These are phyloP conservation scores for Neurospora sublineolata DNA, from an alignment of 495 filamentous ascomycete genomes.

Conservation along the genomic window DNA sequence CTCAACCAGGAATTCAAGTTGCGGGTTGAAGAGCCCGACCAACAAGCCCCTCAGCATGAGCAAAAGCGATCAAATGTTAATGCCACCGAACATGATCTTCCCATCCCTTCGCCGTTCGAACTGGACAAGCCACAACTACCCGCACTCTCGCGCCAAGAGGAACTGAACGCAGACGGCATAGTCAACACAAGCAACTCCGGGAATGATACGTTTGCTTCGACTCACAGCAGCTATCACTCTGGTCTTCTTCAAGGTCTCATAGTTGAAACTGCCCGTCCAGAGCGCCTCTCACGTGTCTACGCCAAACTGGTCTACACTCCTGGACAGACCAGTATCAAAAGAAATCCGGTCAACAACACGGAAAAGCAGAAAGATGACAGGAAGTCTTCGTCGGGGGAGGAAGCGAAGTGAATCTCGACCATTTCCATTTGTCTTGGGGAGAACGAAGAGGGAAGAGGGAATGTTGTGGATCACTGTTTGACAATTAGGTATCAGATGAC, in stretches of 20 bases:
- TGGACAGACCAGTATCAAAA: neutral
- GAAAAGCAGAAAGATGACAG: neutral
- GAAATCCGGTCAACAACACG: neutral
- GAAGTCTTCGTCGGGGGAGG: neutral
- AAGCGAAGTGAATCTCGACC: neutral
- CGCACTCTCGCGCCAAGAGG: neutral
- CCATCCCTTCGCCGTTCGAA: neutral
- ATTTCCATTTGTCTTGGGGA: neutral
- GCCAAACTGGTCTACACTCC: slow-evolving; percentile 6
- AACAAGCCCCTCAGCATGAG: neutral
- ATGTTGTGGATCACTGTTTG: neutral
- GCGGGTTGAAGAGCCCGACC: neutral
- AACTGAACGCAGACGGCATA: neutral
- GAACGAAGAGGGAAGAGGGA: neutral
- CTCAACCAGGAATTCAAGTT: neutral
- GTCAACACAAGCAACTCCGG: neutral
- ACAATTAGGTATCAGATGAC: neutral
- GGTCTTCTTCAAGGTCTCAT: neutral
- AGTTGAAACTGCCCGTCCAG: slow-evolving; percentile 1
- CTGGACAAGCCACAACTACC: neutral
- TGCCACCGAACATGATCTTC: neutral
- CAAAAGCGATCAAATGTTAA: neutral
- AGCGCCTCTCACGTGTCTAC: slow-evolving; percentile 9
- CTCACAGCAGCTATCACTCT: neutral
- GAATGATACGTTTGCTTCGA: neutral